phyloP scores from a whole-genome alignment of 2,329 filamentous ascomycete species.

The Diaporthe sp. region DNA sequence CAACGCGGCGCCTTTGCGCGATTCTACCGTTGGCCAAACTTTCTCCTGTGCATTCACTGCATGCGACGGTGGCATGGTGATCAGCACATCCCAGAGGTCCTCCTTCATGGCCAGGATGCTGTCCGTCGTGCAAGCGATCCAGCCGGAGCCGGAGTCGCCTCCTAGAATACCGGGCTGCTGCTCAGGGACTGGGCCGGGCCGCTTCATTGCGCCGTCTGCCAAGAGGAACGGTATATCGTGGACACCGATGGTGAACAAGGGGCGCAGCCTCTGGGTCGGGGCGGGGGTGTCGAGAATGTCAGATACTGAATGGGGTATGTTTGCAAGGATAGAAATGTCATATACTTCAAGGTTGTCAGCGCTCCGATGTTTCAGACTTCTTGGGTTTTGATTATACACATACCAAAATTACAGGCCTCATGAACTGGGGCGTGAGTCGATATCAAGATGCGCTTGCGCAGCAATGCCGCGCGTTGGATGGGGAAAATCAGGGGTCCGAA shows the following conservation, averaged over 20 bases:
- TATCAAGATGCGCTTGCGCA: conserved; percentile 90
- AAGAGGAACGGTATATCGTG: conserved; percentile 89
- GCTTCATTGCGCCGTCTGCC: conserved; percentile 65
- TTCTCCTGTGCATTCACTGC: conserved; percentile 69
- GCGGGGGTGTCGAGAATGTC: conserved; percentile 75
- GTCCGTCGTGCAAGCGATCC: conserved; percentile 96
- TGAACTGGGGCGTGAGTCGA: conserved; percentile 89
- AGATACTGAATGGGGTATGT: conserved; percentile 81
- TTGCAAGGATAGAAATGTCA: conserved; percentile 91
- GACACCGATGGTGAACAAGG: conserved; percentile 93
- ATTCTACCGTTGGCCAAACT: conserved; percentile 82
- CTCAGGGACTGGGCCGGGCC: conserved; percentile 42
- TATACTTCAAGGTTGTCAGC: conserved; percentile 72
- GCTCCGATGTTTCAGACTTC: background rate
- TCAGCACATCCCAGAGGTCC: conserved; percentile 88
- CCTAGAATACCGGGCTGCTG: conserved; percentile 43
- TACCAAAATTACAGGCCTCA: conserved; percentile 90
- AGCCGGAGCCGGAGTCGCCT: conserved; percentile 72
- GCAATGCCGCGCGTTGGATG: conserved; percentile 85
- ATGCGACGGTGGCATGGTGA: conserved; percentile 80
- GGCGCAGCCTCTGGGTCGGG: conserved; percentile 75
- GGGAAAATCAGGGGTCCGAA: conserved; percentile 95
- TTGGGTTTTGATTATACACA: conserved; percentile 39
- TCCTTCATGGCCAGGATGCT: conserved; percentile 90
- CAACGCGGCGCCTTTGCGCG: conserved; percentile 72